These are phyloP conservation scores for Ligustrum vulgare DNA, from an alignment of 257 asterid species.

Conservation along the genomic window DNA sequence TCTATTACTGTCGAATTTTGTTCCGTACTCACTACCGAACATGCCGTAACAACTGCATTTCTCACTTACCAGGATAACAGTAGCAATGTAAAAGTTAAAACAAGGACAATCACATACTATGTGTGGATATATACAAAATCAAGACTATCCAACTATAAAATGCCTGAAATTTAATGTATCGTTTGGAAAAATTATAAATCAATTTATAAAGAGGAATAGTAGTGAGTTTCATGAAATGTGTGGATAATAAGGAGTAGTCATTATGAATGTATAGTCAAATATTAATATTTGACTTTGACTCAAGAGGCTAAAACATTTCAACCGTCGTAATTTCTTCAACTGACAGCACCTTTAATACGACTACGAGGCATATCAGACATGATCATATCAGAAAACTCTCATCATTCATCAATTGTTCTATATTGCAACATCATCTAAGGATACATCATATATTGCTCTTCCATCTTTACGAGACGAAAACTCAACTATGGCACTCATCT, in stretches of 20 bases:
- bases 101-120: background rate
- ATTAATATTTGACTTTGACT: no score
- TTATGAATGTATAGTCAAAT: no score
- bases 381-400: background rate
- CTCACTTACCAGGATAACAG: background rate
- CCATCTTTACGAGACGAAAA: slow-evolving; percentile 3
- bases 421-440: slow-evolving; percentile 2
- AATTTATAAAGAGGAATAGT: no score
- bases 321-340: background rate
- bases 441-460: background rate
- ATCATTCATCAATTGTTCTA: background rate
- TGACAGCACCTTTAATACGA: background rate
- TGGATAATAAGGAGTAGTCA: no score
- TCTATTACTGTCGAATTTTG: background rate
- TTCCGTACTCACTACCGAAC: background rate
- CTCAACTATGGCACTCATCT: slow-evolving; percentile 59
- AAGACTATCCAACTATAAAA: background rate
- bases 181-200: no score
- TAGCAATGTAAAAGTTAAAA: background rate
- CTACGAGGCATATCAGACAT: background rate
- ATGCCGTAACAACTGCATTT: background rate
- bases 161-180: background rate
- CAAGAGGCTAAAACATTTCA: background rate
- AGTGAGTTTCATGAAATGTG: no score
- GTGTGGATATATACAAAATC: background rate